Percentiles rank a stretch among this genome's conserved stretches.
These are phyloP conservation scores for barley (Hordeum vulgare) DNA, from an alignment of 176 grass and related monocot genomes.

Conservation along the genomic window DNA sequence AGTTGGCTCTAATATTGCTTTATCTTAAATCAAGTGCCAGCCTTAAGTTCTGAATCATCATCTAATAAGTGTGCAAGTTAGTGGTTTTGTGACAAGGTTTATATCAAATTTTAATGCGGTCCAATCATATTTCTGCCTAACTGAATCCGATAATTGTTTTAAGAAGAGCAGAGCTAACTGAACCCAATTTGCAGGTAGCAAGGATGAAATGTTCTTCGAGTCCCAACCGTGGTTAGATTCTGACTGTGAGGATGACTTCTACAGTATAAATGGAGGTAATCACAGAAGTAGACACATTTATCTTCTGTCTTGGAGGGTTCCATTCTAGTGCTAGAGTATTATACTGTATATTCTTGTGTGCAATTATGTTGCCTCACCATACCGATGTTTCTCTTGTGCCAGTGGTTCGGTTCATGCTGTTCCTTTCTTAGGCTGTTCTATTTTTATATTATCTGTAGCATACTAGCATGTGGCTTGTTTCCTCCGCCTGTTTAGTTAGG, in stretches of 20 bases:
- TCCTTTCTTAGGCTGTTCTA: background rate
- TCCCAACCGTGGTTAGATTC: slow-evolving; percentile 77
- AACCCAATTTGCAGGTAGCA: slow-evolving; percentile 52
- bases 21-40: background rate
- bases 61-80: background rate
- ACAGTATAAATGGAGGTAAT: slow-evolving; percentile 95
- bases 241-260: slow-evolving; percentile 94
- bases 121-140: background rate
- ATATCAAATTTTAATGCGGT: too few species aligned
- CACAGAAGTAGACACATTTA: background rate
- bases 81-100: background rate
- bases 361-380: background rate
- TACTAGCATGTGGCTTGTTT: slow-evolving; percentile 19
- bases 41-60: background rate
- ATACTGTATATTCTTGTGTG: background rate
- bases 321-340: background rate
- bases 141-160: background rate
- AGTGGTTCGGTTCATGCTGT: background rate
- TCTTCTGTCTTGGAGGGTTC: background rate
- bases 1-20: background rate
- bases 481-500: background rate
- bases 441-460: slow-evolving; percentile 18
- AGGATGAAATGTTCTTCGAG: slow-evolving; percentile 85
- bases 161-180: slow-evolving; percentile 4
- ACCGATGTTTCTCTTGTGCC: slow-evolving; percentile 1